Evolutionary conservation across 106 monocot species (phyloP), one percentile per base, ranked within the genome.

Genomic region (Gastrodia elata): DNA sequence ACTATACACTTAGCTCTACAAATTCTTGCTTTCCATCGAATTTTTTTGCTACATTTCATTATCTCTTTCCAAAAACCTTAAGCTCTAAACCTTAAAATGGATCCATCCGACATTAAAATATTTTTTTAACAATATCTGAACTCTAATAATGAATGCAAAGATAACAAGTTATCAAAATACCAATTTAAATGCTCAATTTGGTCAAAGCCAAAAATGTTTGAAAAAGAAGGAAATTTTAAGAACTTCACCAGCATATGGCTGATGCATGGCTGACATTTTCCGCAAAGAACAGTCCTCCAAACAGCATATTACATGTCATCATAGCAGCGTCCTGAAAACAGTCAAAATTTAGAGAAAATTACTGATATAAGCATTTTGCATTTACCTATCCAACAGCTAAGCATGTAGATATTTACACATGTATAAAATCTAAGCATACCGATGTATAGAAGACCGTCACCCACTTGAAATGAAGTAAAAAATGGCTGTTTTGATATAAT

Each of bases 221-320:
- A 32, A 61, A 61, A 30, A 61, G 2, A 32, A 61, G 32, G 11
- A 61, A 4, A 24, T 22, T 52, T 5, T n/a, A 2, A 52, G 22
- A 52, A 22, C 52, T 32, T 61, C 61, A 3, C 1, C 8, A 61
- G 30, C 30, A 61, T 61, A 61, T 55, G 55, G 24, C 4, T 25
- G 55, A 55, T n/a, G 13, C n/a, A 55, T 22, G 22, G 61, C 61
- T 61, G 61, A 61, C 52, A 52, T 61, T 61, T 61, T 30, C 61
- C 32, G 3, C 10, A 61, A 61, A 61, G 30, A n/a, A 61, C 7
- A 24, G 30, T 13, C 27, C 61, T 61, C 61, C 61, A 15, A 14
- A 27, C 30, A 61, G 61, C 61, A 61, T 14, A 61, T 61, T 32
- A 61, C 61, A 61, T 32, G 14, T 61, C 61, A 61, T 61, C 61